Evolutionary conservation across 192 early-diverging fungal species (phyloP), one percentile per base, ranked within the genome.

Genomic region (Coemansia pectinata): DNA sequence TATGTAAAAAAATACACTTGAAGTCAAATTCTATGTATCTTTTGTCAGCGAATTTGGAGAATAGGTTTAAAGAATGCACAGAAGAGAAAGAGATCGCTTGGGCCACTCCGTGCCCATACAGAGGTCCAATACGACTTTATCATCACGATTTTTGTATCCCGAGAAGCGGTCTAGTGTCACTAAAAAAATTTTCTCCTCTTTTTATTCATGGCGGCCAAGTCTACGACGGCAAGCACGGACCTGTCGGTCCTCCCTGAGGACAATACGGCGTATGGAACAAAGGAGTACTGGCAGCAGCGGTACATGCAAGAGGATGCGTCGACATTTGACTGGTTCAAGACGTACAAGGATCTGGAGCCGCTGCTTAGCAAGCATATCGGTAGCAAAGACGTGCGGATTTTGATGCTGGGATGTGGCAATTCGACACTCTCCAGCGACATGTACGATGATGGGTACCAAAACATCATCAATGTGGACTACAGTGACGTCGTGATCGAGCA

Each of bases 391-490:
- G 78, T 85, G 19, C 79, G 78, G 45, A 90, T 96, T 53, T 75
- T 96, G 66, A 92, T 95, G 89, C 85, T 95, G 2, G 95, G 95
- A 17, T 93, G 92, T 64, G 94, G 95, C n/a, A 94, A 95, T 71
- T 90, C 89, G 33, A 89, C 88, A 60, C 77, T 92, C 9, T 89
- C 89, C 25, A 87, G 89, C 63, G 92, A 93, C 63, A 91, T 93
- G 91, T 93, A 91, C 74, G 75, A 85, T 57, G 92, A 86, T 52
- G 90, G 91, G 40, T 92, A 90, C 66, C 78, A 87, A 48, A 83
- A 88, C 80, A 89, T 91, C 62, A 73, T 84, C 65, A 94, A 95
- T 67, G 87, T 95, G 17, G 95, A 96, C 67, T 96, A 90, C 75
- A 90, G 92, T 40, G 77, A 83, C 17, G 85, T 83, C 21, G 94